A percentile compares a stretch with the other conserved stretches of the same genome.
Conservation (phyloP, 108 stramenopile genomes). For the Cyclotella cryptica region DNA sequence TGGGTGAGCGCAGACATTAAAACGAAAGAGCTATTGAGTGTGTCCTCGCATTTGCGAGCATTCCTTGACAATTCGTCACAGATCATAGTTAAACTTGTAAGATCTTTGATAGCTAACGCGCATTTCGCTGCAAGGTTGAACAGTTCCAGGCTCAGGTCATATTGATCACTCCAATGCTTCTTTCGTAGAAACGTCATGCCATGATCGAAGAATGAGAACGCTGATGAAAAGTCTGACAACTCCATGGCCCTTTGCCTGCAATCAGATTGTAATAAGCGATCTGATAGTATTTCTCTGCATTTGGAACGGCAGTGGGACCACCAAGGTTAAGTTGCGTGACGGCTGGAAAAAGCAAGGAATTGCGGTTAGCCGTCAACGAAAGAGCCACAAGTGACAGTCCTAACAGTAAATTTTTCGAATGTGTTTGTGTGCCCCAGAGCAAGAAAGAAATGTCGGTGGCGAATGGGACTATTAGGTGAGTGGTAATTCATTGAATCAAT, state of each 20-base stretch:
- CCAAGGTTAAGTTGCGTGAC: conserved; percentile 20
- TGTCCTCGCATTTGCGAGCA: conserved; percentile 23
- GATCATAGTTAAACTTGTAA: background rate
- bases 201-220: conserved; percentile 19
- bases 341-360: conserved; percentile 13
- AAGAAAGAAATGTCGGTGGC: no score
- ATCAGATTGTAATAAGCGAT: conserved; percentile 12
- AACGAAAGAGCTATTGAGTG: no score
- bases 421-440: no score
- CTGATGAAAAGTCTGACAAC: conserved; percentile 26
- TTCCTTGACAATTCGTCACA: background rate
- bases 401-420: no score
- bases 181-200: conserved; percentile 24
- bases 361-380: background rate
- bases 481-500: no score
- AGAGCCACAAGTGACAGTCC: background rate
- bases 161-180: conserved; percentile 28
- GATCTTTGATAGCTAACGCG: conserved; percentile 2
- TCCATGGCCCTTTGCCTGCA: conserved; percentile 26
- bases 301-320: conserved; percentile 4
- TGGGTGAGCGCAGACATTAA: no score
- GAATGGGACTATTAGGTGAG: no score
- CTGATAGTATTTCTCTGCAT: background rate
- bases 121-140: conserved; percentile 21
- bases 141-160: conserved; percentile 36